A percentile compares a stretch with the other conserved stretches of the same genome.
These are phyloP conservation scores for Colletotrichum tamarilloi DNA, from an alignment of 2,329 filamentous ascomycete species.

Conservation along the genomic window DNA sequence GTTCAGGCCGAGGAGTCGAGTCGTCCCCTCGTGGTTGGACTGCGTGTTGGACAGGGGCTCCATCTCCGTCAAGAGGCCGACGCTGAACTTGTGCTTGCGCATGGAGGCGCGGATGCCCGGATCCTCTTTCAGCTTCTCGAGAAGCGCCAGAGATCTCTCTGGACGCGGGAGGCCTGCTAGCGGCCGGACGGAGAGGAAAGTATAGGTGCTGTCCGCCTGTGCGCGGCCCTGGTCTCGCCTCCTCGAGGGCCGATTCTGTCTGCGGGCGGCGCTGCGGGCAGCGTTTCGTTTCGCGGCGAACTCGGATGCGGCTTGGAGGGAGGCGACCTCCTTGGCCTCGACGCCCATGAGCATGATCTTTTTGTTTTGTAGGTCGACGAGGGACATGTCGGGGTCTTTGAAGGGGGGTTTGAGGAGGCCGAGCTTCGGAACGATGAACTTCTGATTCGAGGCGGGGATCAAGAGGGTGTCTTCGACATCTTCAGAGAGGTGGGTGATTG, in stretches of 20 bases:
- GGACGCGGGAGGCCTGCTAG: conserved; percentile 83
- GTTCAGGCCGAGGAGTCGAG: conserved; percentile 86
- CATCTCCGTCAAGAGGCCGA: conserved; percentile 94
- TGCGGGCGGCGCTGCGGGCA: conserved; percentile 47
- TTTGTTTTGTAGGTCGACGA: conserved; percentile 62
- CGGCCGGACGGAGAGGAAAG: conserved; percentile 82
- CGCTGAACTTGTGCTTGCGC: conserved; percentile 85
- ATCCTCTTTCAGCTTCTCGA: conserved; percentile 82
- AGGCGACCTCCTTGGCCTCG: conserved; percentile 68
- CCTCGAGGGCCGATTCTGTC: conserved; percentile 50
- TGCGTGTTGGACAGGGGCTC: conserved; percentile 85
- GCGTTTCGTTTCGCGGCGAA: conserved; percentile 60
- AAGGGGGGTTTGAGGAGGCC: conserved; percentile 74
- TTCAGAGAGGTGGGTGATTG: conserved; percentile 68
- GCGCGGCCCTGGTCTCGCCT: conserved; percentile 47
- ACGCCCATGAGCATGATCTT: conserved; percentile 76
- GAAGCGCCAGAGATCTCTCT: conserved; percentile 74
- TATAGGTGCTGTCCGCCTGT: conserved; percentile 76
- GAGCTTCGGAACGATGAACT: conserved; percentile 73
- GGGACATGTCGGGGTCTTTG: conserved; percentile 64
- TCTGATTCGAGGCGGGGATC: conserved; percentile 73
- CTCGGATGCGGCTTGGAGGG: conserved; percentile 61
- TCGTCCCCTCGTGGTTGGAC: conserved; percentile 75
- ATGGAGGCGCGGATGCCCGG: conserved; percentile 87
- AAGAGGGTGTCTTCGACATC: conserved; percentile 66